These are phyloP conservation scores for Talaromyces sp. DNA, from an alignment of 2,329 filamentous ascomycete genomes.

Conservation along the genomic window DNA sequence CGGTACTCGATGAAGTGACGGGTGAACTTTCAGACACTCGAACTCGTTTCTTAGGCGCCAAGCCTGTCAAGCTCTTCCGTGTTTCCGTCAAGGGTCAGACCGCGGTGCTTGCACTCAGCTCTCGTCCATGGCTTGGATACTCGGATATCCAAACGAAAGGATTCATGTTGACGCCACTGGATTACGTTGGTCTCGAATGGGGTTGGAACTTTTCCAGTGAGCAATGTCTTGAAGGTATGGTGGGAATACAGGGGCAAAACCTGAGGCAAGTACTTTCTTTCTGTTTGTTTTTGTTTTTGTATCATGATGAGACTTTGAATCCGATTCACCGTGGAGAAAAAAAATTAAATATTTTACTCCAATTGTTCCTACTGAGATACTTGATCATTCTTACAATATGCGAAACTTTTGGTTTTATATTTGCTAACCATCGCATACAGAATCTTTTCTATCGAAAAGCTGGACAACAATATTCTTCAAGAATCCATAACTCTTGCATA, in stretches of 20 bases:
- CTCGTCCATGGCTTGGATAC: constrained; percentile 93
- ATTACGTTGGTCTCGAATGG: constrained; percentile 83
- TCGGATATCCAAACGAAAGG: constrained; percentile 79
- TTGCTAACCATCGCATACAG: constrained; percentile 35
- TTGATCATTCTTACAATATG: neutral
- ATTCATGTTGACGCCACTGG: constrained; percentile 88
- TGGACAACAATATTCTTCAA: constrained; percentile 80
- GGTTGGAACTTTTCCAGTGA: constrained; percentile 96
- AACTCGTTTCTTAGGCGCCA: constrained; percentile 88
- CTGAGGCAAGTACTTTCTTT: constrained; percentile 60
- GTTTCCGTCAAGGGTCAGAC: constrained; percentile 82
- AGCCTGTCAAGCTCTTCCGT: constrained; percentile 81
- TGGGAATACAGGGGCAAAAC: constrained; percentile 85
- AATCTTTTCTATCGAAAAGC: constrained; percentile 85
- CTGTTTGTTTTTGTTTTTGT: constrained; percentile 21
- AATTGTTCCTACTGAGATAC: constrained; percentile 96
- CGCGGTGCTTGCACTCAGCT: constrained; percentile 84
- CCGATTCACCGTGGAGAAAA: constrained; percentile 35
- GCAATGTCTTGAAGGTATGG: constrained; percentile 88
- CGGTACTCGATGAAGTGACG: constrained; percentile 89
- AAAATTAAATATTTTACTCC: constrained; percentile 49
- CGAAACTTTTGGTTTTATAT: constrained; percentile 7
- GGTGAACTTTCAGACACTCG: constrained; percentile 93
- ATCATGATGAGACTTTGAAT: constrained; percentile 41
- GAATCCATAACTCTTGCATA: constrained; percentile 82